These are phyloP conservation scores for Ascochyta clinopodiicola DNA, from an alignment of 2,329 filamentous ascomycete genomes.

Conservation along the genomic window DNA sequence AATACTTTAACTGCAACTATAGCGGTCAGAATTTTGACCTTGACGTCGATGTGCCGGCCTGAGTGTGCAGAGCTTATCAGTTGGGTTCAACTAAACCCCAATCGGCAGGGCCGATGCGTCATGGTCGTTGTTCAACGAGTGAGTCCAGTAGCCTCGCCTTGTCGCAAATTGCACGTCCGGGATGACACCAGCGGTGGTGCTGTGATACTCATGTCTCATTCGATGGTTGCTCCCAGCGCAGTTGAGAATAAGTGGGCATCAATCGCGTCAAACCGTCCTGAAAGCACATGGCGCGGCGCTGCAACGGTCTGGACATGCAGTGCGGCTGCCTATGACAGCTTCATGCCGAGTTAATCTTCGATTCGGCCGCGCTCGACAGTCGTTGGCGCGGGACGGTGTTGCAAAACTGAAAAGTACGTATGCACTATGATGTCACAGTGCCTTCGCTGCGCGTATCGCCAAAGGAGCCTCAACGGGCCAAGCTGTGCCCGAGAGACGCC, in stretches of 20 bases:
- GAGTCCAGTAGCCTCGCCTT: constrained; percentile 5
- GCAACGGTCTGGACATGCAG: constrained; percentile 16
- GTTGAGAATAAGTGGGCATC: constrained; percentile 35
- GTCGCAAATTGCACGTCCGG: constrained; percentile 12
- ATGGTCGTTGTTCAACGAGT: constrained; percentile 13
- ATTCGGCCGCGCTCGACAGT: constrained; percentile 37
- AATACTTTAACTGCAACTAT: constrained; percentile 14
- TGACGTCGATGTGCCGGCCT: constrained; percentile 25
- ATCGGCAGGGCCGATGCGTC: constrained; percentile 29
- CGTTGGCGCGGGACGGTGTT: constrained; percentile 30
- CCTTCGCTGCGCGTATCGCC: constrained; percentile 22
- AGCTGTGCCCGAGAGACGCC: constrained; percentile 4
- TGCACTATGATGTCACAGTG: constrained; percentile 35
- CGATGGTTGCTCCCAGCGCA: constrained; percentile 18
- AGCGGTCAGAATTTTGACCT: constrained; percentile 18
- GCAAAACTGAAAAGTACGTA: constrained; percentile 26
- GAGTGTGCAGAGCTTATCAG: constrained; percentile 26
- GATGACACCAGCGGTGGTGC: constrained; percentile 28
- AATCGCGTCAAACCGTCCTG: constrained; percentile 13
- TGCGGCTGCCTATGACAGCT: constrained; percentile 21
- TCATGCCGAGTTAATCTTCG: constrained; percentile 27
- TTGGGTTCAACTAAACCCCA: constrained; percentile 18
- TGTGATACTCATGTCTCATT: constrained; percentile 31
- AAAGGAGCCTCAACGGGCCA: constrained; percentile 14
- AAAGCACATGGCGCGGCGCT: constrained; percentile 10